phyloP scores from a whole-genome alignment of 2,329 filamentous ascomycete genomes.

The Exophiala calicioides region DNA sequence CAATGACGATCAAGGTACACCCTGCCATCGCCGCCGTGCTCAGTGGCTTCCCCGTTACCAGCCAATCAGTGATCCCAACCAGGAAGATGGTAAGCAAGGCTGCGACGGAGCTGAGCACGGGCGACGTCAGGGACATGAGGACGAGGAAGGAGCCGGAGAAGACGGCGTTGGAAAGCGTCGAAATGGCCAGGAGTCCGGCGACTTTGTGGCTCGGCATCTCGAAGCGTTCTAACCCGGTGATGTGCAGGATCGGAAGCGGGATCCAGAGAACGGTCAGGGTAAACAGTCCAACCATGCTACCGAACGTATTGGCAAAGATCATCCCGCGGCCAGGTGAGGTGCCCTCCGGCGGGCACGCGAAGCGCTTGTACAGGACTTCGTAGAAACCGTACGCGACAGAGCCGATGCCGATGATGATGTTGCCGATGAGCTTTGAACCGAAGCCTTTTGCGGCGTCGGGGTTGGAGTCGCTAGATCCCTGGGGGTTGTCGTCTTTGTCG shows the following conservation, averaged over 20 bases:
- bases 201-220: slow-evolving; percentile 76
- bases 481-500: slow-evolving; percentile 61
- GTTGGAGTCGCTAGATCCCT: slow-evolving; percentile 57
- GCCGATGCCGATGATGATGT: slow-evolving; percentile 86
- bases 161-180: slow-evolving; percentile 80
- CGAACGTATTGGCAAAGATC: slow-evolving; percentile 93
- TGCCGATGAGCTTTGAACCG: slow-evolving; percentile 71
- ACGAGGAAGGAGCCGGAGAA: slow-evolving; percentile 94
- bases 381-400: slow-evolving; percentile 95
- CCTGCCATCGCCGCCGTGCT: slow-evolving; percentile 74
- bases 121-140: slow-evolving; percentile 87
- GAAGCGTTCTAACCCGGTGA: slow-evolving; percentile 76
- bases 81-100: slow-evolving; percentile 95
- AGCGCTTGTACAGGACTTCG: slow-evolving; percentile 93
- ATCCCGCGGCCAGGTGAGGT: slow-evolving; percentile 83
- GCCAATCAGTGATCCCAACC: slow-evolving; percentile 87
- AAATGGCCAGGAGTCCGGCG: slow-evolving; percentile 76
- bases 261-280: slow-evolving; percentile 89
- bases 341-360: slow-evolving; percentile 89
- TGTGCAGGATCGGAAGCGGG: slow-evolving; percentile 80
- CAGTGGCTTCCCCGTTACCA: slow-evolving; percentile 75
- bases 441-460: slow-evolving; percentile 37
- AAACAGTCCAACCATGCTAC: slow-evolving; percentile 80
- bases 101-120: slow-evolving; percentile 88
- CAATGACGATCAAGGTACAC: slow-evolving; percentile 82